These are phyloP conservation scores for Alternaria rosae DNA, from an alignment of 2,329 filamentous ascomycete genomes.

Conservation along the genomic window DNA sequence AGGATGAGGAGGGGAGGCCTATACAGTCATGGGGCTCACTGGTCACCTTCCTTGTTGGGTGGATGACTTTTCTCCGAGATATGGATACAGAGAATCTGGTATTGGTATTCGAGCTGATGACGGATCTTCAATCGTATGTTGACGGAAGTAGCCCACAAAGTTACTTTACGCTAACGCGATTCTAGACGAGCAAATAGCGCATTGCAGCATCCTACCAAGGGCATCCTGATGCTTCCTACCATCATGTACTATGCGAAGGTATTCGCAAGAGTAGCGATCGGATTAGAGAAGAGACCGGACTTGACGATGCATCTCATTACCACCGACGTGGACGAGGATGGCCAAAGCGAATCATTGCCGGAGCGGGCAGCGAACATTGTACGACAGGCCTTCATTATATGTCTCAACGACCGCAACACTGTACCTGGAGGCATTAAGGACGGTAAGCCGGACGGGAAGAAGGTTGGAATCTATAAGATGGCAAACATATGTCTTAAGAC, in stretches of 20 bases:
- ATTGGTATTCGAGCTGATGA: slow-evolving; percentile 77
- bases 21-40: slow-evolving; percentile 77
- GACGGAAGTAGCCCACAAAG: neutral
- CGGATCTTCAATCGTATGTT: slow-evolving; percentile 75
- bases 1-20: slow-evolving; percentile 64
- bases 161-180: slow-evolving; percentile 8
- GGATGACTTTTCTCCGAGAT: slow-evolving; percentile 81
- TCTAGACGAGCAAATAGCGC: slow-evolving; percentile 78
- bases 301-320: slow-evolving; percentile 71
- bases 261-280: slow-evolving; percentile 83
- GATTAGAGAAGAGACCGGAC: slow-evolving; percentile 80
- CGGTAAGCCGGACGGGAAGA: slow-evolving; percentile 80
- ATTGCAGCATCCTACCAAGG: slow-evolving; percentile 78
- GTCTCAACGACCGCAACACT: slow-evolving; percentile 79
- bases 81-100: slow-evolving; percentile 78
- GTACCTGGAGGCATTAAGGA: slow-evolving; percentile 63
- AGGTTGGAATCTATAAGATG: slow-evolving; percentile 87
- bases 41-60: slow-evolving; percentile 79
- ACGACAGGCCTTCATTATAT: slow-evolving; percentile 89
- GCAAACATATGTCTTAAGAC: slow-evolving; percentile 90
- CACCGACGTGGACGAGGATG: slow-evolving; percentile 63
- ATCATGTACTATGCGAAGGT: slow-evolving; percentile 83
- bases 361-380: slow-evolving; percentile 89
- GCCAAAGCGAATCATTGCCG: slow-evolving; percentile 78
- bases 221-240: slow-evolving; percentile 81